Evolutionary conservation across 2,329 filamentous ascomycete species (phyloP), one percentile per base, ranked within the genome.

Genomic region (Fusarium sp.): DNA sequence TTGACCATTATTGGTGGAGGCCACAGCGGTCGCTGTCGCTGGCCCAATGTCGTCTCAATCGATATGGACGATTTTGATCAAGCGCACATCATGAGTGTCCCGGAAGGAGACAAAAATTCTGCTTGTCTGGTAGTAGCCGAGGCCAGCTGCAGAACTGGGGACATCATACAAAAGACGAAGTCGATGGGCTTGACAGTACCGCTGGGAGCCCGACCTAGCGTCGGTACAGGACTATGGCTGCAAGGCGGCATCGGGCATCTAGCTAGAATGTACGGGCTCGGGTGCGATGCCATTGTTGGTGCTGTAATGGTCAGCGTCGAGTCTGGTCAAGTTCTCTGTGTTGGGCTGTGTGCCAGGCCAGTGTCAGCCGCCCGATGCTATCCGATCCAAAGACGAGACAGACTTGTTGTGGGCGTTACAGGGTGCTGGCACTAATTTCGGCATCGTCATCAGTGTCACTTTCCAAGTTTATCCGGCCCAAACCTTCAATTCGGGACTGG

Each of bases 241-340:
- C 88, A 91, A 79, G 89, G 89, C 40, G 88, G 89, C 53, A 88
- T 91, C 49, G 88, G 88, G 3, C 87, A 90, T 67, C 78, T 89
- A n/a, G 72, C 84, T 36, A 81, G 88, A 60, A 56, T 81, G 10
- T 76, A 88, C 66, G 88, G 89, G 2, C 86, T 91, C 14, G 65
- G 87, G 4, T 90, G 87, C 67, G 88, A 91, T 66, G 74, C 83
- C 44, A 85, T 91, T 45, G 74, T 90, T n/a, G 88, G 89, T 65
- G 88, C 85, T 20, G 82, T 90, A 3, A 14, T 91, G 26, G 83
- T 90, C 75, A 85, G 83, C 66, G 82, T 87, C 54, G 72, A 78
- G 1, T 83, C 83, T 36, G 79, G 83, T 31, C 60, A 84, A 40
- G 50, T 87, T n/a, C 31, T 89, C 24, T 85, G 71, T 71, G 71